phyloP scores from a whole-genome alignment of 768 basidiomycete genomes.

The Calocybe cyanea region DNA sequence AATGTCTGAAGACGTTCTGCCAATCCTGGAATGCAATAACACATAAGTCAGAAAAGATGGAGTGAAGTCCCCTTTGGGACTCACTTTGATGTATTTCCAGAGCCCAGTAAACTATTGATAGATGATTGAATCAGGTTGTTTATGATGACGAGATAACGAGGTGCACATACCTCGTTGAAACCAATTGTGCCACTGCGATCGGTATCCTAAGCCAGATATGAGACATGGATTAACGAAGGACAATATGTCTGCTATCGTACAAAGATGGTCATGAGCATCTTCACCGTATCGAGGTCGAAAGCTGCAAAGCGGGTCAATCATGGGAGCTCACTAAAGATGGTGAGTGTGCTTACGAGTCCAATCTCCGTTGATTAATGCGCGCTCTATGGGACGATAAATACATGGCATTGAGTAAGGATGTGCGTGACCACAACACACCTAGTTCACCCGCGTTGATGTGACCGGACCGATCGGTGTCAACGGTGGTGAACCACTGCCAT shows the following conservation, averaged over 20 bases:
- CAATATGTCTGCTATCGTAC: slow-evolving; percentile 36
- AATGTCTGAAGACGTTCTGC: slow-evolving; percentile 81
- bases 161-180: slow-evolving; percentile 60
- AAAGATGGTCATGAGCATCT: slow-evolving; percentile 80
- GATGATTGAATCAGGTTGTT: slow-evolving; percentile 15
- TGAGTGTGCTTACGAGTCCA: slow-evolving; percentile 61
- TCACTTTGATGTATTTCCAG: slow-evolving; percentile 77
- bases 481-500: slow-evolving; percentile 69
- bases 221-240: background rate
- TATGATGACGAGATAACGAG: no score
- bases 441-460: slow-evolving; percentile 63
- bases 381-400: slow-evolving; percentile 28
- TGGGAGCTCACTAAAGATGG: background rate
- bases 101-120: slow-evolving; percentile 69
- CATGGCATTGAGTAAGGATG: background rate
- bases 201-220: slow-evolving; percentile 40
- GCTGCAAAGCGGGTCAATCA: slow-evolving; percentile 33
- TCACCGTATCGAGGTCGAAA: slow-evolving; percentile 85
- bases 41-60: background rate
- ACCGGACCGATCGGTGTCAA: slow-evolving; percentile 69
- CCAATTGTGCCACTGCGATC: slow-evolving; percentile 77
- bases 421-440: slow-evolving; percentile 40
- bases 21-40: slow-evolving; percentile 48
- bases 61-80: no score
- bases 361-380: slow-evolving; percentile 55